Conservation (phyloP, 257 asterid species). For the Gentiana straminea region DNA sequence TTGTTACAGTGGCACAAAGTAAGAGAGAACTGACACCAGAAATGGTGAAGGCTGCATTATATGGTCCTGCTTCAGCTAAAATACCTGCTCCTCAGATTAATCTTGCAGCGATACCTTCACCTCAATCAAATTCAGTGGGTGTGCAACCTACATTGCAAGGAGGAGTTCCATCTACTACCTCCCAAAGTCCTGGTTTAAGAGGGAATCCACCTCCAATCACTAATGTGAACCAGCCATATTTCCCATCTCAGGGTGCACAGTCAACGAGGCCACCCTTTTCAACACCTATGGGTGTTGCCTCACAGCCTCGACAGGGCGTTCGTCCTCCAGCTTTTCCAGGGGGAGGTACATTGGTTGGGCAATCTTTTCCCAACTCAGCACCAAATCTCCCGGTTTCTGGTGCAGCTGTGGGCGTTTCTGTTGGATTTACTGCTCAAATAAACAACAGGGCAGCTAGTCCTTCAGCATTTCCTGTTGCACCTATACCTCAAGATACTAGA, state of each 20-base stretch:
- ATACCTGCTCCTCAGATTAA: conserved; percentile 87
- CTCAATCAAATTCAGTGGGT: conserved; percentile 40
- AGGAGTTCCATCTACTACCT: conserved; percentile 20
- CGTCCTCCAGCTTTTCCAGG: conserved; percentile 32
- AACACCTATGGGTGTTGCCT: conserved; percentile 28
- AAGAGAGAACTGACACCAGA: conserved; percentile 88
- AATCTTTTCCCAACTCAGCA: conserved; percentile 36
- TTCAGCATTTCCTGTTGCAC: conserved; percentile 27
- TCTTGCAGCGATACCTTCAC: conserved; percentile 38
- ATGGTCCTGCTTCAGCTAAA: conserved; percentile 79
- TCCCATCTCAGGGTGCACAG: conserved; percentile 46
- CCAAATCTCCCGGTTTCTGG: conserved; percentile 44
- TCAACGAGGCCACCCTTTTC: conserved; percentile 40
- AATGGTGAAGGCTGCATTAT: conserved; percentile 84
- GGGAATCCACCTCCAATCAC: conserved; percentile 36
- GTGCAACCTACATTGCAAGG: conserved; percentile 41
- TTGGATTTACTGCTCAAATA: conserved; percentile 31
- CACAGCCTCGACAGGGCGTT: conserved; percentile 44
- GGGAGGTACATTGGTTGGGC: conserved; percentile 25
- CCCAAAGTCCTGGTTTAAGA: conserved; percentile 47
- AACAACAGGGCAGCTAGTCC: conserved; percentile 37
- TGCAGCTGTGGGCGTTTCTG: conserved; percentile 30
- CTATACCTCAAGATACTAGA: conserved; percentile 34
- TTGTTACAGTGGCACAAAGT: conserved; percentile 95
- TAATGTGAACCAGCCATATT: conserved; percentile 51